Base-by-base conservation (phyloP, 805 yeast genomes). In the Diddensiella transvaalensis region DNA sequence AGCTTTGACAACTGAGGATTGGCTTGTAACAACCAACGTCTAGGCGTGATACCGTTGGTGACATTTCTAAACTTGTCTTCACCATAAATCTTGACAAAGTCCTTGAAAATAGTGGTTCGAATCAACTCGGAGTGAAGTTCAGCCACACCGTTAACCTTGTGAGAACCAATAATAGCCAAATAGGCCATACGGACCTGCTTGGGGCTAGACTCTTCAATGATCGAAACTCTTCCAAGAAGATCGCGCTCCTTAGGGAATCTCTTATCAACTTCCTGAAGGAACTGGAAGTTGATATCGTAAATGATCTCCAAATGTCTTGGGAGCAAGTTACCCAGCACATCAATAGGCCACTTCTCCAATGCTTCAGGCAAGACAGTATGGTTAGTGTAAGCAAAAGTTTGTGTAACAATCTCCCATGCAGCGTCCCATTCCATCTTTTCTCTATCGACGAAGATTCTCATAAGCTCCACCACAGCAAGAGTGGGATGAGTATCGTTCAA, bases 291-390 rank as follows among this genome's bases (percentile, higher is more conserved):
- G 68, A 89, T 84, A 51, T 86, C 91, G 66, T 86, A 89, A 60
- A 90, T 83, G 60, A 89, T 85, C 68, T 89, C 95, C 72, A 89
- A 70, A 69, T 89, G 97, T 67, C 97, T 80, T 52, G 97, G 97
- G 56, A 89, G 77, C 65, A 89, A 69, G 60, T 77, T 82, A 40
- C 85, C 87, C 54, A 89, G 71, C 56, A 89, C 72, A 48, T 85
- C 85, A 50, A 90, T 82, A 5, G 96, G 95, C 97, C 97, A 89
- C 71, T 87, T 90, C 72, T 89, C 97, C 54, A 90, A 75, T 19
- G 96, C 97, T 73, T 89, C 97, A 52, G 83, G 83, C 87, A 89
- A 83, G 40, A 89, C 97, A 0, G 97, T 89, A 67, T 89, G 97
- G 68, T 89, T 89, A 4, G 97, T 89, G 74, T 90, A 90, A 49